A percentile compares a stretch with the other conserved stretches of the same genome.
Conservation (phyloP, 305 asterid species). For the Plantago rigida region DNA sequence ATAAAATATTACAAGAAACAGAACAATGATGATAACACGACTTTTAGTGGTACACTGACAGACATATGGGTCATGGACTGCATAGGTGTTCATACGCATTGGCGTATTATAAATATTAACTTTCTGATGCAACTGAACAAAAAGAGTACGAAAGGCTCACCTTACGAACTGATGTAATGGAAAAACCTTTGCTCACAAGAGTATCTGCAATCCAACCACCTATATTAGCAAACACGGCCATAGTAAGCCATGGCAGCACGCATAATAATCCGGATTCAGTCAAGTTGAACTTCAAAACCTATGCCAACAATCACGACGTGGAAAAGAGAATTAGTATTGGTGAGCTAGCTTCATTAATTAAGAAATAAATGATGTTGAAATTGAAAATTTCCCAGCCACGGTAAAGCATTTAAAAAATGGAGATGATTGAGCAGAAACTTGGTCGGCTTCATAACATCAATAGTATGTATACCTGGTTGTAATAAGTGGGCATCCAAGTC, state of each 20-base stretch:
- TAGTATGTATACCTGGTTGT: constrained; percentile 66
- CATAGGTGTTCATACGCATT: background rate
- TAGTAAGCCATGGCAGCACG: constrained; percentile 85
- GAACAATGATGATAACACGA: background rate
- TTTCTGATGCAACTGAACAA: constrained; percentile 12
- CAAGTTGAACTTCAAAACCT: constrained; percentile 83
- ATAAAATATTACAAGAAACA: background rate
- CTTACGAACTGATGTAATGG: constrained; percentile 66
- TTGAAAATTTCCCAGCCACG: background rate
- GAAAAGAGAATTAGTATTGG: background rate
- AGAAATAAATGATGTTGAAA: background rate
- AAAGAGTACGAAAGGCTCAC: constrained; percentile 34
- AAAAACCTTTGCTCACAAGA: constrained; percentile 66
- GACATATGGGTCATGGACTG: background rate
- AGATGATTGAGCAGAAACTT: constrained; percentile 13
- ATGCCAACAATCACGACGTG: constrained; percentile 24
- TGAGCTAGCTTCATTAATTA: background rate
- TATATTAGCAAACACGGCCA: constrained; percentile 74
- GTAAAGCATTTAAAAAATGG: background rate
- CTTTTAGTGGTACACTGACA: background rate
- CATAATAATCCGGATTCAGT: constrained; percentile 64
- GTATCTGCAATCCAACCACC: constrained; percentile 96
- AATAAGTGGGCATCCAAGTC: constrained; percentile 98
- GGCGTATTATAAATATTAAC: background rate
- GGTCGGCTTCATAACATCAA: constrained; percentile 15